Percentiles rank a stretch among this genome's conserved stretches.
These are phyloP conservation scores for Alternaria ventricosa DNA, from an alignment of 2,329 filamentous ascomycete species.

Conservation along the genomic window DNA sequence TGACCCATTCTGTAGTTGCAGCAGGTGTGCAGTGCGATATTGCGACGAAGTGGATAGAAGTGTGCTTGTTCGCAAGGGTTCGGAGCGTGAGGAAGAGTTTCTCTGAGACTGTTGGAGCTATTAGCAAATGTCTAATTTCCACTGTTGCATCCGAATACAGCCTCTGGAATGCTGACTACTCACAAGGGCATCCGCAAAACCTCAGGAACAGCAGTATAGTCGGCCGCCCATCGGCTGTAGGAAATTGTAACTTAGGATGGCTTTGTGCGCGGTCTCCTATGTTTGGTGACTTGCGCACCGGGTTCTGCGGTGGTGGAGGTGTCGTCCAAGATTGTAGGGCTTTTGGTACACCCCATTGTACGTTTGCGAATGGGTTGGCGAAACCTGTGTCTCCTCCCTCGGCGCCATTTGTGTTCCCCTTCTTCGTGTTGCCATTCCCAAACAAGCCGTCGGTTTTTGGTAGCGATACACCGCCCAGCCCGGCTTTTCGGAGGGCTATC, in stretches of 20 bases:
- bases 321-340: slow-evolving; percentile 44
- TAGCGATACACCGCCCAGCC: slow-evolving; percentile 60
- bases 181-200: slow-evolving; percentile 47
- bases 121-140: slow-evolving; percentile 3
- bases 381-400: slow-evolving; percentile 29
- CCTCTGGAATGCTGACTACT: slow-evolving; percentile 5
- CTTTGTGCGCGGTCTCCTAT: slow-evolving; percentile 37
- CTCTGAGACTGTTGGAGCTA: slow-evolving; percentile 35
- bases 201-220: slow-evolving; percentile 41
- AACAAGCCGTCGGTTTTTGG: slow-evolving; percentile 33
- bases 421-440: slow-evolving; percentile 37
- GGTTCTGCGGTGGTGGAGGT: slow-evolving; percentile 34
- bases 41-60: slow-evolving; percentile 62
- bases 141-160: background rate
- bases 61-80: slow-evolving; percentile 60
- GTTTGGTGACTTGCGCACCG: slow-evolving; percentile 34
- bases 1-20: slow-evolving; percentile 65
- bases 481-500: slow-evolving; percentile 64
- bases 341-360: slow-evolving; percentile 43
- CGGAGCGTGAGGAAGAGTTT: slow-evolving; percentile 64
- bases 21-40: slow-evolving; percentile 65
- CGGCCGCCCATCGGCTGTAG: slow-evolving; percentile 38
- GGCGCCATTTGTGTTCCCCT: slow-evolving; percentile 20
- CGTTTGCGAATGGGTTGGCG: slow-evolving; percentile 45
- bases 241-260: slow-evolving; percentile 40